Conservation (phyloP, 768 basidiomycete species). For the Mycena floridula region DNA sequence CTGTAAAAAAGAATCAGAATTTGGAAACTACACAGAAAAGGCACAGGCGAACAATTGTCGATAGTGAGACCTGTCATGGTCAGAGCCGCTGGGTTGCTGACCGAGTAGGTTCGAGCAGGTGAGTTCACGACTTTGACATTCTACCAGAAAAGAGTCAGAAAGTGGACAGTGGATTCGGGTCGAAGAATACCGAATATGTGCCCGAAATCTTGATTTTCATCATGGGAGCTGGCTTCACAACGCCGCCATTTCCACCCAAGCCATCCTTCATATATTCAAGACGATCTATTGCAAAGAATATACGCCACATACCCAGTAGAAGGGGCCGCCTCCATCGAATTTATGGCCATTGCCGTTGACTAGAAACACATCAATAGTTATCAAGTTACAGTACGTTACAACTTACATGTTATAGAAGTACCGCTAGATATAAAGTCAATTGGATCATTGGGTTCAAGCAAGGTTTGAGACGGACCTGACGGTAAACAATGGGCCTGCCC, state of each 20-base stretch:
- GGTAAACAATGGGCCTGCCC: slow-evolving; percentile 50
- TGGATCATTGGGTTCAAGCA: not conserved
- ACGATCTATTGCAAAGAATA: not conserved
- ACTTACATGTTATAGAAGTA: slow-evolving; percentile 40
- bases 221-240: slow-evolving; percentile 35
- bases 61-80: slow-evolving; percentile 41
- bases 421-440: slow-evolving; percentile 28
- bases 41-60: slow-evolving; percentile 45
- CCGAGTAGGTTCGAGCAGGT: slow-evolving; percentile 31
- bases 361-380: no score
- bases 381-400: no score
- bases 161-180: no score
- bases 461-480: slow-evolving; percentile 40
- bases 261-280: slow-evolving; percentile 26
- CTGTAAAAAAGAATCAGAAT: slow-evolving; percentile 29
- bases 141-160: slow-evolving; percentile 13
- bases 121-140: slow-evolving; percentile 36
- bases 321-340: slow-evolving; percentile 37
- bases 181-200: no score
- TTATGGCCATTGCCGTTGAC: slow-evolving; percentile 36
- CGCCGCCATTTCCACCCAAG: slow-evolving; percentile 30
- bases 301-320: slow-evolving; percentile 34
- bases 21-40: no score
- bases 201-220: slow-evolving; percentile 30
- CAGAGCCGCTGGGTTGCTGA: slow-evolving; percentile 32